Evolutionary conservation across 1,284 basidiomycete genomes (phyloP).

Genomic region (Somion occarium): DNA sequence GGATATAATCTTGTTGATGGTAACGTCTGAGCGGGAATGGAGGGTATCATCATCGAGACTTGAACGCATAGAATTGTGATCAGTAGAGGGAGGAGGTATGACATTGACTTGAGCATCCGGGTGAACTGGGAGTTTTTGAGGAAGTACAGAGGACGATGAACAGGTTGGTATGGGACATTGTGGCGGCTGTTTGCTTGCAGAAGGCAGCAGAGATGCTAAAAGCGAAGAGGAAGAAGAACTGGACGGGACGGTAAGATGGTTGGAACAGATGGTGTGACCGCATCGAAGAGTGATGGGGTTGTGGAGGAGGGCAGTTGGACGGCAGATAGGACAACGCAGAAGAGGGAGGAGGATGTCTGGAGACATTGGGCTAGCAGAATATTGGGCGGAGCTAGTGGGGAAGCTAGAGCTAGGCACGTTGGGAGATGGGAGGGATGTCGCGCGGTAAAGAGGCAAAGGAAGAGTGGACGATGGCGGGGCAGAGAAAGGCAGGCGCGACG

Average conservation of each 20-base stretch:
- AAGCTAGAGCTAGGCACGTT: background rate
- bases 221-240: constrained; percentile 10
- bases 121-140: constrained; percentile 17
- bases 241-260: constrained; percentile 21
- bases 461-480: background rate
- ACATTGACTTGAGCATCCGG: constrained; percentile 18
- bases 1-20: constrained; percentile 55
- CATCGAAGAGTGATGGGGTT: constrained; percentile 30
- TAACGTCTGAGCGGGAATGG: constrained; percentile 46
- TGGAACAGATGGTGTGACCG: constrained; percentile 29
- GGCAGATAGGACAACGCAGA: constrained; percentile 27
- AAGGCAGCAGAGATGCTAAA: constrained; percentile 9
- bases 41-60: background rate
- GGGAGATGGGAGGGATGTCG: background rate
- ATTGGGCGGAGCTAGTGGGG: background rate
- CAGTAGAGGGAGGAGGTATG: constrained; percentile 7
- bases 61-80: background rate
- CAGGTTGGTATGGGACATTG: constrained; percentile 32
- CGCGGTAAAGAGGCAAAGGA: background rate
- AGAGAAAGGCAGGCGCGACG: background rate
- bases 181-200: constrained; percentile 17
- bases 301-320: constrained; percentile 17
- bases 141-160: constrained; percentile 11
- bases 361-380: background rate
- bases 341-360: constrained; percentile 20